Percentiles rank a stretch among this genome's conserved stretches.
These are phyloP conservation scores for Cinchona pubescens DNA, from an alignment of 257 asterid genomes.

Conservation along the genomic window DNA sequence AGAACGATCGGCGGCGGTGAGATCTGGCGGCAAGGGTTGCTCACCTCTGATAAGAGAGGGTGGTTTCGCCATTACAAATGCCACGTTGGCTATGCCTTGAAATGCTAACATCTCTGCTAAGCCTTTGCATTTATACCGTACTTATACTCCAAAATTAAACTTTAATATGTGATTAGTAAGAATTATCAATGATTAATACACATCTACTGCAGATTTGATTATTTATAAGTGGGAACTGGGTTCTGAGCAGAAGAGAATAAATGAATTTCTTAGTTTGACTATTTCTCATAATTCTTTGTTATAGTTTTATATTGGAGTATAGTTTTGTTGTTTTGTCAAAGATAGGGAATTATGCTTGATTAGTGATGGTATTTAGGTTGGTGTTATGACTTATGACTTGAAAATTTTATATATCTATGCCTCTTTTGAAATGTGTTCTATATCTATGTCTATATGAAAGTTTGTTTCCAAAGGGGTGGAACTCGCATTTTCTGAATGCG, in stretches of 20 bases:
- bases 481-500: too few relatives aligned
- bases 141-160: neutral
- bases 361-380: too few relatives aligned
- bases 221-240: neutral
- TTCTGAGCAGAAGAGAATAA: neutral
- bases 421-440: too few relatives aligned
- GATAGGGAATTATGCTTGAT: too few relatives aligned
- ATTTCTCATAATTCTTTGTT: too few relatives aligned
- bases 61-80: constrained; percentile 60
- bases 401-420: too few relatives aligned
- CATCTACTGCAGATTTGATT: neutral
- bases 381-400: too few relatives aligned
- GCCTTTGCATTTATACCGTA: neutral
- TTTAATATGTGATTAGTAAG: neutral
- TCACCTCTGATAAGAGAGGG: constrained; percentile 56
- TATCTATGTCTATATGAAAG: too few relatives aligned
- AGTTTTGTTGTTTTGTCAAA: too few relatives aligned
- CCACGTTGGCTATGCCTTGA: constrained; percentile 40
- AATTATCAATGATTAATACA: neutral
- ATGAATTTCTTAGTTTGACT: too few relatives aligned
- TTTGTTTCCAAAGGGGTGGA: too few relatives aligned
- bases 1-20: constrained; percentile 44
- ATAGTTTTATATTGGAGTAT: too few relatives aligned
- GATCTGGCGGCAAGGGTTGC: constrained; percentile 60
- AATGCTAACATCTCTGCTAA: constrained; percentile 9